Percentiles rank a stretch among this genome's conserved stretches.
Evolutionary conservation across 1,284 basidiomycete species (phyloP).

Genomic region (Takashimella koratensis): DNA sequence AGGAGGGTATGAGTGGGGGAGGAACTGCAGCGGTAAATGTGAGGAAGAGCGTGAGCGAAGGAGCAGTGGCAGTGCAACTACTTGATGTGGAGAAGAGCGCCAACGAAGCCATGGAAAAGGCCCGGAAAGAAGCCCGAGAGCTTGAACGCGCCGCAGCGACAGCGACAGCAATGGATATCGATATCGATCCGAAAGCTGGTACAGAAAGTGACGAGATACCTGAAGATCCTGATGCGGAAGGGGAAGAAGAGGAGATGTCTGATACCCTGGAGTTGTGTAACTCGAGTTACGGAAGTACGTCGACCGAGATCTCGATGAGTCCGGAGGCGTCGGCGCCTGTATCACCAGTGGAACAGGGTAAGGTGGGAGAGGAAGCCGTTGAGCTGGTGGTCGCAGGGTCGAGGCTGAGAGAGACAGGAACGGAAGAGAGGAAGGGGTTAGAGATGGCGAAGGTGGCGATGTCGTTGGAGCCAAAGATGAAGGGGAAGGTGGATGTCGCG

Average conservation of each 20-base stretch:
- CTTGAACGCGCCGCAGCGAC: neutral
- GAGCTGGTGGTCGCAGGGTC: too few species aligned
- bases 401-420: too few species aligned
- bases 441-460: too few species aligned
- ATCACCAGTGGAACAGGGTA: neutral
- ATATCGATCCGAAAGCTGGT: neutral
- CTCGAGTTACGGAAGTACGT: neutral
- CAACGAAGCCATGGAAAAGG: constrained; percentile 9
- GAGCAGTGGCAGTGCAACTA: neutral
- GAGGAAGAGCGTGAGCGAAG: too few species aligned
- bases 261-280: neutral
- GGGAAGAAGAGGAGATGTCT: neutral
- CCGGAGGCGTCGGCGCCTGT: neutral
- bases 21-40: neutral
- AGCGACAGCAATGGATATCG: neutral
- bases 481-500: too few species aligned
- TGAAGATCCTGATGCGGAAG: neutral
- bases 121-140: constrained; percentile 5
- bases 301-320: neutral
- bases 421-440: too few species aligned
- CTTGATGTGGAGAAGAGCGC: constrained; percentile 10
- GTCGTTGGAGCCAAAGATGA: too few species aligned
- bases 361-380: too few species aligned
- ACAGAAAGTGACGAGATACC: too few species aligned
- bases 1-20: neutral